Conservation (phyloP, 2,329 filamentous ascomycete species). For the Penicillium glabrum region DNA sequence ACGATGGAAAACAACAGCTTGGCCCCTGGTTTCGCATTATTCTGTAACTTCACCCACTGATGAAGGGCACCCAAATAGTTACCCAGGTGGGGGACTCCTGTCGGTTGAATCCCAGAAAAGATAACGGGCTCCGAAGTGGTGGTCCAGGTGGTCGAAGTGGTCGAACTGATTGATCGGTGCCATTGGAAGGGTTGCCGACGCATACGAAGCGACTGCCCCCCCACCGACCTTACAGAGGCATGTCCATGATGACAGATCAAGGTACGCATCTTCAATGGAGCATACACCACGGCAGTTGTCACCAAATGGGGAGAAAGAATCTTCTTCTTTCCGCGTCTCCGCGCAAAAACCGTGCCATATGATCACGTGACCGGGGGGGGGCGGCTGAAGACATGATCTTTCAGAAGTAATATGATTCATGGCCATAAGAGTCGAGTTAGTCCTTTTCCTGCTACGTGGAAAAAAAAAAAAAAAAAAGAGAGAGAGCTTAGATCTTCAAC, state of each 20-base stretch:
- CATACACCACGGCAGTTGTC: not conserved
- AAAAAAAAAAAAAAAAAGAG: no score
- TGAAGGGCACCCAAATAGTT: conserved; percentile 91
- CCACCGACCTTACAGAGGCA: conserved; percentile 1
- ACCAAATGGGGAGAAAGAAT: not conserved
- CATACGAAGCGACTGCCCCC: not conserved
- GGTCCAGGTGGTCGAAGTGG: not conserved
- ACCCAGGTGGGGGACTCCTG: conserved; percentile 87
- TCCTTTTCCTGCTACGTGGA: not conserved
- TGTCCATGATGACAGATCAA: not conserved
- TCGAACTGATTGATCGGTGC: conserved; percentile 16
- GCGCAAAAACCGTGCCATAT: not conserved
- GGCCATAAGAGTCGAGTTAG: not conserved
- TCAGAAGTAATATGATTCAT: no score
- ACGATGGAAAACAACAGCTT: conserved; percentile 83
- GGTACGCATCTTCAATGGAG: conserved; percentile 9
- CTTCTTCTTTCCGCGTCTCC: not conserved
- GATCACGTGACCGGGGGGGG: not conserved
- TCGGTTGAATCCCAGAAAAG: conserved; percentile 97
- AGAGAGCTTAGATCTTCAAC: not conserved
- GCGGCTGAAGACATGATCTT: not conserved
- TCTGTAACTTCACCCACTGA: conserved; percentile 81
- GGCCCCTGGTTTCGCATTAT: conserved; percentile 56
- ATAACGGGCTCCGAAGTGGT: conserved; percentile 52
- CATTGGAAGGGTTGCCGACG: conserved; percentile 3